Conservation (phyloP, 2,329 filamentous ascomycete species). For the Pseudopyricularia javanii region DNA sequence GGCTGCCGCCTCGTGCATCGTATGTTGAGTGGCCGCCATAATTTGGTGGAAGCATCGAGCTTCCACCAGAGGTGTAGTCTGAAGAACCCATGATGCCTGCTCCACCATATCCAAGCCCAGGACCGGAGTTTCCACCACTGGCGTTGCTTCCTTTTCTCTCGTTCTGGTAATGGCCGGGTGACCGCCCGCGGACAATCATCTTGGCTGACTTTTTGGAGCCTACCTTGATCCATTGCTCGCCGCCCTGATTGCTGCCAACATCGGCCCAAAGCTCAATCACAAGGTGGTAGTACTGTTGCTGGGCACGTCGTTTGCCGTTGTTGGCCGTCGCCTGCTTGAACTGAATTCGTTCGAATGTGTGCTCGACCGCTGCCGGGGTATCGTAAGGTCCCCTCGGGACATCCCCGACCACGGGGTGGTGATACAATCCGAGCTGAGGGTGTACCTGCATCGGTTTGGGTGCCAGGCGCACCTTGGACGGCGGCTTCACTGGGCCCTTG, state of each 20-base stretch:
- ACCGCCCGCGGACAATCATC: slow-evolving; percentile 79
- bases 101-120: slow-evolving; percentile 35
- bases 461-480: slow-evolving; percentile 54
- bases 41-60: slow-evolving; percentile 24
- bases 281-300: slow-evolving; percentile 89
- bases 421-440: slow-evolving; percentile 33
- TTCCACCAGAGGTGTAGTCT: slow-evolving; percentile 22
- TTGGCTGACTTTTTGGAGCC: slow-evolving; percentile 63
- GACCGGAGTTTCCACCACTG: slow-evolving; percentile 34
- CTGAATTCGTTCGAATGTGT: slow-evolving; percentile 77
- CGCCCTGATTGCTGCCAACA: slow-evolving; percentile 22
- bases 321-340: slow-evolving; percentile 92
- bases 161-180: slow-evolving; percentile 68
- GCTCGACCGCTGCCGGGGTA: slow-evolving; percentile 30
- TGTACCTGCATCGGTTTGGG: slow-evolving; percentile 47
- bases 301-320: slow-evolving; percentile 80
- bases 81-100: slow-evolving; percentile 23
- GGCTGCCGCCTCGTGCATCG: slow-evolving; percentile 26
- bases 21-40: slow-evolving; percentile 21
- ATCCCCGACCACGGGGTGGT: slow-evolving; percentile 15
- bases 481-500: slow-evolving; percentile 69
- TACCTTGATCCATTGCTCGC: slow-evolving; percentile 54
- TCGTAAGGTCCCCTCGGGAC: slow-evolving; percentile 25
- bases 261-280: slow-evolving; percentile 74
- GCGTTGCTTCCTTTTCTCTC: slow-evolving; percentile 56